phyloP scores from a whole-genome alignment of 345 rosid genomes.

The rapeseed (Brassica napus) region DNA sequence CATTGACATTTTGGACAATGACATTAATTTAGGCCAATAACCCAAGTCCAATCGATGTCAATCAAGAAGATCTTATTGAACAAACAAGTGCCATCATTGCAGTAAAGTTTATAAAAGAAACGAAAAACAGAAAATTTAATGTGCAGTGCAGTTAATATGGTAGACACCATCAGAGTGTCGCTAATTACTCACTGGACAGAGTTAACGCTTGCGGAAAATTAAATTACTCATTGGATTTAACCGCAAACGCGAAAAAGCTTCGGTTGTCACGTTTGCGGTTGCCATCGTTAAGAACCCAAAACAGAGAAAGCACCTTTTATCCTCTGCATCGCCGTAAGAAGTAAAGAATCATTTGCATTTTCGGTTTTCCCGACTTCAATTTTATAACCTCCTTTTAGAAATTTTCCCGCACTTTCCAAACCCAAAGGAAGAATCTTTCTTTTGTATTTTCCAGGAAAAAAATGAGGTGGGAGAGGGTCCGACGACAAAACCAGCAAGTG shows the following conservation, averaged over 20 bases:
- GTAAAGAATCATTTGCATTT: conserved; percentile 18
- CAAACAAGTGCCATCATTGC: neutral
- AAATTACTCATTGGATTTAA: neutral
- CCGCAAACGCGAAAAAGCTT: neutral
- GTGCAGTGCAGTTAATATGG: conserved; percentile 3
- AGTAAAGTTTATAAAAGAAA: neutral
- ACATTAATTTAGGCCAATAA: neutral
- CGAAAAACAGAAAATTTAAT: neutral
- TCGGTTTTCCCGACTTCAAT: conserved; percentile 9
- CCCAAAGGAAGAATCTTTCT: conserved; percentile 14
- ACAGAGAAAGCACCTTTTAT: conserved; percentile 26
- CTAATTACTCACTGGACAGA: conserved; percentile 17
- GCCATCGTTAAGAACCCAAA: conserved; percentile 9
- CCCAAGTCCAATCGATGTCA: conserved; percentile 4
- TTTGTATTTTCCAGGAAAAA: conserved; percentile 10
- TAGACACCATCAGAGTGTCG: neutral
- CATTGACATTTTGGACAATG: too few relatives aligned
- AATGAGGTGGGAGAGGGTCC: conserved; percentile 84
- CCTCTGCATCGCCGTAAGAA: conserved; percentile 33
- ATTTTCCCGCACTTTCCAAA: conserved; percentile 41
- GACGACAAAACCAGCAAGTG: conserved; percentile 18
- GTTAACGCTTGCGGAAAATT: neutral
- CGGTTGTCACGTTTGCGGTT: neutral
- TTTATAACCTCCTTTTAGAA: conserved; percentile 19
- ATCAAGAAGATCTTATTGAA: neutral